Evolutionary conservation across 1,284 basidiomycete species (phyloP), one percentile per base, ranked within the genome.

Genomic region (Ceratobasidium sp.): DNA sequence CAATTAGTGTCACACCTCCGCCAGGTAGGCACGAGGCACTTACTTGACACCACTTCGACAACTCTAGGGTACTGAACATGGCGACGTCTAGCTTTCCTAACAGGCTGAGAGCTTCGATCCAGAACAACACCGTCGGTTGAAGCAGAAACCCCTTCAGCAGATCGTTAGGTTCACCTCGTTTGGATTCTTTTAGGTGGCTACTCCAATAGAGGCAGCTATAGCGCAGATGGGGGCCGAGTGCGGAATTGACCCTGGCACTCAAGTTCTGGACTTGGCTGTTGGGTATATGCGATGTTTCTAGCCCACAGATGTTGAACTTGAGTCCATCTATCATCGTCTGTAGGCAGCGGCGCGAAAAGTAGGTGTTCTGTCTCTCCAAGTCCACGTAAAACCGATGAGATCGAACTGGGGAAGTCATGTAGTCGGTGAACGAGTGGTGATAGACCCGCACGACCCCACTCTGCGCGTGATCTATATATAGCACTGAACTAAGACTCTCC

Each of bases 51-150:
- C 36, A 41, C 11, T 41, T 41, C 36, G 36, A 41, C 11, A 41
- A 11, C 36, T 41, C 36, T 11, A 5, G 36, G 11, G 36, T 11
- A 41, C 36, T 41, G 11, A 5, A 41, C 11, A 41, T 41, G 14
- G 48, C 75, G 8, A 19, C 44, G 47, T 73, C 59, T 9, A 65
- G 24, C 19, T 44, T 41, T 1, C 54, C 54, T 11, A 75, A 17
- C 1, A 75, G 51, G 36, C 69, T 73, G 7, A 75, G 67, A 0
- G 31, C 45, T 45, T 75, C 75, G 27, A 75, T 64, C 75, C 75
- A 75, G 33, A n/a, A 62, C 11, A 75, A 53, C 6, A 75, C 41
- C 22, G 24, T 51, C 14, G 67, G 50, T 8, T 33, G 29, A 22
- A 36, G 36, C 36, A 75, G 33, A 24, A 75, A 33, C 14, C 29